Percentiles rank a stretch among this genome's conserved stretches.
These are phyloP conservation scores for Ceratocystis diversiconidia DNA, from an alignment of 2,329 filamentous ascomycete species.

Conservation along the genomic window DNA sequence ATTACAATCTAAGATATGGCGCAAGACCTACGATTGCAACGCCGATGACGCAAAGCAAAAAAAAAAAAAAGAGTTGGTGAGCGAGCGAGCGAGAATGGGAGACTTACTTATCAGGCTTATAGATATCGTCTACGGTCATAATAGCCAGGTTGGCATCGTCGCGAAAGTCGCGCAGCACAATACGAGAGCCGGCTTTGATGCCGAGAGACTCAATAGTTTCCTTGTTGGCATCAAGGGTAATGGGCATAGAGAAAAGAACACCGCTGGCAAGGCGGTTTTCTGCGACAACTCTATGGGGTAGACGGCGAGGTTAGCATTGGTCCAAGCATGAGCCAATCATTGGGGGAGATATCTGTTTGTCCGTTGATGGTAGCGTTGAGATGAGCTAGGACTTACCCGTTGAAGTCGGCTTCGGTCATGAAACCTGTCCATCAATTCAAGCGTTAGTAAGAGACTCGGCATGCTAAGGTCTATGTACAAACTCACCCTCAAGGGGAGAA, in stretches of 20 bases:
- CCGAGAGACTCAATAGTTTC: constrained; percentile 58
- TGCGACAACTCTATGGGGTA: constrained; percentile 57
- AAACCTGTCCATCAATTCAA: constrained; percentile 47
- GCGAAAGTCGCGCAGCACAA: constrained; percentile 86
- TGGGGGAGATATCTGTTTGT: background rate
- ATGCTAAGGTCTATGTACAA: constrained; percentile 20
- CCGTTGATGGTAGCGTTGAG: background rate
- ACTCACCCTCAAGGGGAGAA: constrained; percentile 83
- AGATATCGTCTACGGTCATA: constrained; percentile 87
- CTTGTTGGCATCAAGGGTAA: constrained; percentile 75
- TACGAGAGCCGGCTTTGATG: constrained; percentile 64
- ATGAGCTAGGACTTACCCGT: constrained; percentile 46
- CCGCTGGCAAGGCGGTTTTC: constrained; percentile 77
- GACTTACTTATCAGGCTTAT: constrained; percentile 77
- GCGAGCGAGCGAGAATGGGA: background rate
- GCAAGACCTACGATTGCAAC: constrained; percentile 3
- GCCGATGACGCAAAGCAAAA: constrained; percentile 3
- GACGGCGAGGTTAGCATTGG: background rate
- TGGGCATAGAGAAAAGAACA: constrained; percentile 90
- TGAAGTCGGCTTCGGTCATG: constrained; percentile 94
- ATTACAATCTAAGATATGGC: constrained; percentile 14
- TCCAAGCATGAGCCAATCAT: background rate
- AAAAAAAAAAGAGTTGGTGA: background rate
- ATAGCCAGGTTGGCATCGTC: constrained; percentile 95
- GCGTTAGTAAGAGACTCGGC: background rate